Evolutionary conservation across 192 early-diverging fungal genomes (phyloP).

Genomic region (Chytriomyces hyalinus): DNA sequence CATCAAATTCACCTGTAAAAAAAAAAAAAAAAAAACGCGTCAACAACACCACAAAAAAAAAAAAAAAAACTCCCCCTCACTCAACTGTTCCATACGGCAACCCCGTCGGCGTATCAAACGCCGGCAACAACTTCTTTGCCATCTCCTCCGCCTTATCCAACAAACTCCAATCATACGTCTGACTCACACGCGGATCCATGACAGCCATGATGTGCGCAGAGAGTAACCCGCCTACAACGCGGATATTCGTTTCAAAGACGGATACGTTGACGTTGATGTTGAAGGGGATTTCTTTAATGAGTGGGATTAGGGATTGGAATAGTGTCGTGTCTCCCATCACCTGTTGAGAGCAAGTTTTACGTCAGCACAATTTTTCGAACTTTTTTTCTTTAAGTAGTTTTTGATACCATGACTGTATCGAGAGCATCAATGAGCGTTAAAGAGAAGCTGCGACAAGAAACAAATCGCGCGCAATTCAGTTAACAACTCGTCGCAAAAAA

Average conservation of each 20-base stretch:
- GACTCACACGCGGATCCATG: conserved; percentile 59
- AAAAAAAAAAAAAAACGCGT: conserved; percentile 44
- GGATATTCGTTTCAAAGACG: conserved; percentile 90
- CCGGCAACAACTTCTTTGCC: conserved; percentile 74
- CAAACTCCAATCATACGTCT: conserved; percentile 71
- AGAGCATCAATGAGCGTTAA: conserved; percentile 84
- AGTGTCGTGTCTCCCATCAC: conserved; percentile 65
- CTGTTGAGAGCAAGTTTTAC: conserved; percentile 31
- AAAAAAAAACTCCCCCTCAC: conserved; percentile 30
- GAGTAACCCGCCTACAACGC: conserved; percentile 79
- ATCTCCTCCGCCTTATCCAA: conserved; percentile 73
- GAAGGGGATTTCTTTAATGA: conserved; percentile 64
- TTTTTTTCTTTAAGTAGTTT: too few relatives aligned
- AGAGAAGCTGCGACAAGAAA: conserved; percentile 60
- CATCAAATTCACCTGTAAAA: conserved; percentile 59
- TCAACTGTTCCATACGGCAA: conserved; percentile 65
- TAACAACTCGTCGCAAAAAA: neutral
- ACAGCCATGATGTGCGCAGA: conserved; percentile 82
- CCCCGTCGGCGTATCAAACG: conserved; percentile 78
- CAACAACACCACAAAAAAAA: neutral
- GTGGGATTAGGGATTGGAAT: conserved; percentile 63
- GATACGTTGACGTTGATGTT: conserved; percentile 79
- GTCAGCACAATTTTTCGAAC: neutral
- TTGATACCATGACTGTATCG: conserved; percentile 69
- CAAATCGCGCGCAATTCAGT: neutral